These are phyloP conservation scores for Zoysia matrella DNA, from an alignment of 202 grass and related monocot species.

Conservation along the genomic window DNA sequence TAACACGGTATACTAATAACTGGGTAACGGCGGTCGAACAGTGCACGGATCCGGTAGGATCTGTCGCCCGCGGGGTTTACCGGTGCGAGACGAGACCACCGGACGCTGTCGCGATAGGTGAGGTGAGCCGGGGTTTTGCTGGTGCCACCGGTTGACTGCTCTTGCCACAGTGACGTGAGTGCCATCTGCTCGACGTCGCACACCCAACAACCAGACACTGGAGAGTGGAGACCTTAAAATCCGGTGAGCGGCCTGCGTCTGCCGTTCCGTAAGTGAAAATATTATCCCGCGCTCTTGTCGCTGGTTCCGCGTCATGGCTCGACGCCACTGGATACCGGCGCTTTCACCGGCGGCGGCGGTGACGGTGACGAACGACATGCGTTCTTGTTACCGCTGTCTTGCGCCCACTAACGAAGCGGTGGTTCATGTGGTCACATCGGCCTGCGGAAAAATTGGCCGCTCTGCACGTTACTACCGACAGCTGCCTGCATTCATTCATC, in stretches of 20 bases:
- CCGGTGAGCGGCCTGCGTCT: conserved; percentile 46
- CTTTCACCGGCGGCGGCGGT: not conserved
- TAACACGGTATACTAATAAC: conserved; percentile 6
- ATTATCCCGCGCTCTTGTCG: not conserved
- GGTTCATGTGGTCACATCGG: conserved; percentile 51
- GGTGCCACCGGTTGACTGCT: not conserved
- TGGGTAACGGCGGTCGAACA: conserved; percentile 7
- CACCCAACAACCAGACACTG: conserved; percentile 48
- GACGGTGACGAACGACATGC: not conserved
- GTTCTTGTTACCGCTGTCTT: not conserved
- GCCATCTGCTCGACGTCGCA: conserved; percentile 38
- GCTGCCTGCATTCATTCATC: not conserved
- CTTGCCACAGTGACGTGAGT: conserved; percentile 10
- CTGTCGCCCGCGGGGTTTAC: not conserved
- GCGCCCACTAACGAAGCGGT: conserved; percentile 38
- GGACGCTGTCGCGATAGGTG: conserved; percentile 48
- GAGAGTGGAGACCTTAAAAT: not conserved
- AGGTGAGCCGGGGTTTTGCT: conserved; percentile 32
- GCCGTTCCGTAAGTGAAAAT: conserved; percentile 30
- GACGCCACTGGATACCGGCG: conserved; percentile 35
- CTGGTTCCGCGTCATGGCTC: conserved; percentile 29
- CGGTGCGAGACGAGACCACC: not conserved
- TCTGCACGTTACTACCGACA: conserved; percentile 50
- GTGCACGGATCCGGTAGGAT: not conserved
- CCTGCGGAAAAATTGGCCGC: conserved; percentile 20